A percentile compares a stretch with the other conserved stretches of the same genome.
phyloP scores from a whole-genome alignment of 2,329 filamentous ascomycete genomes.

The Lachnellula cervina region DNA sequence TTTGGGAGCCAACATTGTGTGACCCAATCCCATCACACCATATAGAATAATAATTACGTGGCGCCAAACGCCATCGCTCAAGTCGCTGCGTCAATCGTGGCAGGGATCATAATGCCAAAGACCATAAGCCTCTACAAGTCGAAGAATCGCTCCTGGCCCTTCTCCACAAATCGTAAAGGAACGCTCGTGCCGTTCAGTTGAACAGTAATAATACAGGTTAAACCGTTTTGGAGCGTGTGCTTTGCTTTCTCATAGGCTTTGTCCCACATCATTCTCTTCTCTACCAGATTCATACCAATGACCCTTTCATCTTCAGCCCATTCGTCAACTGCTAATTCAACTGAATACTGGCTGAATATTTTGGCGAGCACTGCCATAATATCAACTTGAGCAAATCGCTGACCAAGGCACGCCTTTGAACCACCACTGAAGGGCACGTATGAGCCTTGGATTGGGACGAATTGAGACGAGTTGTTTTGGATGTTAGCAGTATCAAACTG shows the following conservation, averaged over 20 bases:
- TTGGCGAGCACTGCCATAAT: conserved; percentile 25
- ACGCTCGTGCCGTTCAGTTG: conserved; percentile 6
- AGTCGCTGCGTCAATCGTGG: too few relatives aligned
- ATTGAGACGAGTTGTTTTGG: conserved; percentile 50
- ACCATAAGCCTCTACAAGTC: neutral
- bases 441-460: conserved; percentile 50
- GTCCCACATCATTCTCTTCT: conserved; percentile 6
- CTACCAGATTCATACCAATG: conserved; percentile 1
- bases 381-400: conserved; percentile 31
- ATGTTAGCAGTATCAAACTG: too few relatives aligned
- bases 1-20: too few relatives aligned
- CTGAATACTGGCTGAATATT: conserved; percentile 8
- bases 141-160: conserved; percentile 11
- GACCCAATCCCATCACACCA: too few relatives aligned
- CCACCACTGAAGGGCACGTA: conserved; percentile 57
- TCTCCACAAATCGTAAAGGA: conserved; percentile 12
- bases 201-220: conserved; percentile 12
- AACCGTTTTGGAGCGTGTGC: conserved; percentile 2
- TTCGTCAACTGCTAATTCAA: conserved; percentile 16
- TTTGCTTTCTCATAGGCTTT: conserved; percentile 12
- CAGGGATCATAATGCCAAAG: too few relatives aligned
- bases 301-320: conserved; percentile 11
- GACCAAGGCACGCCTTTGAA: conserved; percentile 39
- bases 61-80: too few relatives aligned
- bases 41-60: too few relatives aligned